These are phyloP conservation scores for Neofusicoccum ribis DNA, from an alignment of 2,329 filamentous ascomycete species.

Conservation along the genomic window DNA sequence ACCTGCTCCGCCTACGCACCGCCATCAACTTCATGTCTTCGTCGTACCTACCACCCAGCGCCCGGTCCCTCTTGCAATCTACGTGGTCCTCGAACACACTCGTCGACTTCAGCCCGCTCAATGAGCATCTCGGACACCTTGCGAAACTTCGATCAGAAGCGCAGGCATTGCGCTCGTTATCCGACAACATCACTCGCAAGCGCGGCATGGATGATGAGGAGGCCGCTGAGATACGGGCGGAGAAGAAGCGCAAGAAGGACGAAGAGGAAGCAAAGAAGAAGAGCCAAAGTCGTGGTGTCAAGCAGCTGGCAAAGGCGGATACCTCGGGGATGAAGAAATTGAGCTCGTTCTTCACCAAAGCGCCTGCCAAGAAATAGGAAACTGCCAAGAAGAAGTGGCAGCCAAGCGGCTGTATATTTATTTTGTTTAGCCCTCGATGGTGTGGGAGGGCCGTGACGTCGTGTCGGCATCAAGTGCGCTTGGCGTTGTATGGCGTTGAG, in stretches of 20 bases:
- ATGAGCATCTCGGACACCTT: slow-evolving; percentile 68
- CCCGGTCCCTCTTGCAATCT: slow-evolving; percentile 47
- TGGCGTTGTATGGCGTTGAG: slow-evolving; percentile 1
- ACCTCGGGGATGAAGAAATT: slow-evolving; percentile 95
- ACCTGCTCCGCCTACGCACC: slow-evolving; percentile 64
- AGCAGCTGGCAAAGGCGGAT: slow-evolving; percentile 85
- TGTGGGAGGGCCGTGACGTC: background rate
- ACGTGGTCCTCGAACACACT: slow-evolving; percentile 45
- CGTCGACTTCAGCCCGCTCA: slow-evolving; percentile 69
- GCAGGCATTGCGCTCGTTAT: slow-evolving; percentile 64
- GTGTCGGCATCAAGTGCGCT: background rate
- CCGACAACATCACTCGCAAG: slow-evolving; percentile 69
- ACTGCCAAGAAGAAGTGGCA: background rate
- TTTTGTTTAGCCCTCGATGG: background rate
- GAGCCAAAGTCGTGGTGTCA: slow-evolving; percentile 73
- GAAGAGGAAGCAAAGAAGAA: slow-evolving; percentile 88
- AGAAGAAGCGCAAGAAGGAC: slow-evolving; percentile 83
- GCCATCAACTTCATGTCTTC: slow-evolving; percentile 66
- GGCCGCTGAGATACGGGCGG: slow-evolving; percentile 58
- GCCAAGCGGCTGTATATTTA: background rate
- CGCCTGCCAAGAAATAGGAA: slow-evolving; percentile 31
- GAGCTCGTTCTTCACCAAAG: slow-evolving; percentile 87
- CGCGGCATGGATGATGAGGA: slow-evolving; percentile 65
- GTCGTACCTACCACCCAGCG: slow-evolving; percentile 54
- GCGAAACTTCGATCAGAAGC: slow-evolving; percentile 70